Base-by-base conservation (phyloP, 441 rosid species). In the Flueggea neowawraea region DNA sequence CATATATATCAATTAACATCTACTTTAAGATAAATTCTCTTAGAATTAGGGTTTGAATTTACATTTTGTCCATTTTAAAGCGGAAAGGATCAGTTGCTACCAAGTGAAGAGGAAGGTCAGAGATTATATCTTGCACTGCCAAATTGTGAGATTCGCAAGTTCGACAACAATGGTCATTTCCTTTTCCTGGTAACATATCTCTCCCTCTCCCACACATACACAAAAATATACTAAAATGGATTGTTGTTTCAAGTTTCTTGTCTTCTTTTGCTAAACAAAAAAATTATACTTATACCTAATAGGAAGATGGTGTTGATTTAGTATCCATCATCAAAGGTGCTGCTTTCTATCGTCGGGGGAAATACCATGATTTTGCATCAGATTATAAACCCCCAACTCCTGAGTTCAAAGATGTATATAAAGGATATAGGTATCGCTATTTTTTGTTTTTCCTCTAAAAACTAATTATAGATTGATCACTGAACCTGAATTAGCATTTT, bases 221-320 rank as follows among this genome's bases (percentile, higher is more conserved):
- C 9, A 22, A 22, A 43, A 1, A 43, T 6, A 43, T 43, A 43
- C 45, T 11, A 43, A 6, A 43, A 22, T 22, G 28, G 41, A 36
- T 36, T 8, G 9, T 36, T 12, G 50, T 47, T 2, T 47, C n/a
- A 12, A 10, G 14, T 10, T 47, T 47, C 4, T 10, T 47, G 45
- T 43, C 2, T 6, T 12, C 41, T 47, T 47, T 10, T 47, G 7
- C 12, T 11, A 47, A 10, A 10, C 9, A 4, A 47, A 10, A 45
- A 14, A 47, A 6, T 6, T 43, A 43, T 43, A 43, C 12, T 14
- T 14, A 12, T 9, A 9, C n/a, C 12, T 73, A 62, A 55, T 75
- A 90, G 95, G 95, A 87, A 60, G 84, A 83, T 33, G 80, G 71
- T 6, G 53, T 82, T 62, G 81, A 86, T 84, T 65, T 90, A 71